phyloP scores from a whole-genome alignment of 2,329 filamentous ascomycete species.

The Cladosporium oxysporum region DNA sequence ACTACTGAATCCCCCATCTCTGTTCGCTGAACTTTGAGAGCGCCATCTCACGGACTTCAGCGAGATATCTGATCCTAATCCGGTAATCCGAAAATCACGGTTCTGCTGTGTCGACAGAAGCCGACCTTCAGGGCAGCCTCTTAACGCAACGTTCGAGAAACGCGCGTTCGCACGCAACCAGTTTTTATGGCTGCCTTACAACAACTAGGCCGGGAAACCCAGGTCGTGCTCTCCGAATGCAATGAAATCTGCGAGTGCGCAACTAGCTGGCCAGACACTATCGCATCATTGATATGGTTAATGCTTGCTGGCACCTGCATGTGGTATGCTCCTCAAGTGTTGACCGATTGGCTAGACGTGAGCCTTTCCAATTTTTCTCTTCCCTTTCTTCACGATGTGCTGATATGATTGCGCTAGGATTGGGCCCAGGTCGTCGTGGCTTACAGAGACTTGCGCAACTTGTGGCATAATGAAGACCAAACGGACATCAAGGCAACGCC shows the following conservation, averaged over 20 bases:
- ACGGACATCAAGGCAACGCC: neutral
- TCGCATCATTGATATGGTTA: neutral
- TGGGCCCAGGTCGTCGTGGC: neutral
- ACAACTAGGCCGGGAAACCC: neutral
- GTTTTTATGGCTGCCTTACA: neutral
- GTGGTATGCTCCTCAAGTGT: neutral
- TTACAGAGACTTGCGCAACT: neutral
- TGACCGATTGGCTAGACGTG: neutral
- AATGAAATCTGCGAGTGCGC: neutral
- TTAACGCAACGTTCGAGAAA: neutral
- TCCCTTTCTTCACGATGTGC: neutral
- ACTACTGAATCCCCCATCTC: neutral
- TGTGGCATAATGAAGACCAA: neutral
- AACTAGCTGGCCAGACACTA: neutral
- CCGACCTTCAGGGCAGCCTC: neutral
- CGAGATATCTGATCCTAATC: neutral
- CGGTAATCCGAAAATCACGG: neutral
- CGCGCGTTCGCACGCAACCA: neutral
- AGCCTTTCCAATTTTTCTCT: neutral
- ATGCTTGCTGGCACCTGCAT: neutral
- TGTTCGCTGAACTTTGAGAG: neutral
- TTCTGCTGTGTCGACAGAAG: neutral
- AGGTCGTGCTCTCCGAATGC: neutral
- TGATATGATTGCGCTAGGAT: neutral
- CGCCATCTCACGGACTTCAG: neutral